A percentile compares a stretch with the other conserved stretches of the same genome.
Conservation (phyloP, 257 asterid species). For the Petunia axillaris region DNA sequence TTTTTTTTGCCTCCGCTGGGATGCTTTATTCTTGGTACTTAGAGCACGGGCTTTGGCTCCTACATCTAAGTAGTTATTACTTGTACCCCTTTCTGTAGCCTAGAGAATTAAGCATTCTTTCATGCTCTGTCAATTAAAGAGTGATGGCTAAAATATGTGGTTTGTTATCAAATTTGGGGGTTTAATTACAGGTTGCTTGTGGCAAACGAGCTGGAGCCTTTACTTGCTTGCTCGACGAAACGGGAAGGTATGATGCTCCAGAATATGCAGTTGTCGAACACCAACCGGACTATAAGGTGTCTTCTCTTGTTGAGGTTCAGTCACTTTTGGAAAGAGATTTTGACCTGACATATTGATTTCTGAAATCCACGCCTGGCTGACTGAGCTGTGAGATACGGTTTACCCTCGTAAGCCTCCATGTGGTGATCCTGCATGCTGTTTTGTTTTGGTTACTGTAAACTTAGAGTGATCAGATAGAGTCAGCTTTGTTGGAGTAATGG, state of each 20-base stretch:
- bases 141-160: not conserved
- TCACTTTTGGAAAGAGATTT: conserved; percentile 62
- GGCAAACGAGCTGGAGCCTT: conserved; percentile 92
- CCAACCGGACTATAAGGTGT: conserved; percentile 82
- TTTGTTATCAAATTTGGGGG: not conserved
- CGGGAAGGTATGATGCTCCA: conserved; percentile 77
- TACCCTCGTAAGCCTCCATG: conserved; percentile 20
- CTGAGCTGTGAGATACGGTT: not conserved
- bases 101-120: not conserved
- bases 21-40: not conserved
- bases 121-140: not conserved
- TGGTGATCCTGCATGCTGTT: not conserved
- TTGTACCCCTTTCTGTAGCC: not conserved
- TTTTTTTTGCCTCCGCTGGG: too few relatives aligned
- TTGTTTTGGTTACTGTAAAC: not conserved
- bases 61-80: not conserved
- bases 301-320: conserved; percentile 70
- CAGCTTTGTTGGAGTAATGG: not conserved
- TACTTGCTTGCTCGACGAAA: conserved; percentile 90
- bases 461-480: not conserved
- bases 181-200: conserved; percentile 71
- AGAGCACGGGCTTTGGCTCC: not conserved
- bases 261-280: conserved; percentile 53
- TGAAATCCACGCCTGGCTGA: not conserved
- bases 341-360: conserved; percentile 52